Evolutionary conservation across 2,329 filamentous ascomycete genomes (phyloP), one percentile per base, ranked within the genome.

Genomic region (Nectriaceae sp.): DNA sequence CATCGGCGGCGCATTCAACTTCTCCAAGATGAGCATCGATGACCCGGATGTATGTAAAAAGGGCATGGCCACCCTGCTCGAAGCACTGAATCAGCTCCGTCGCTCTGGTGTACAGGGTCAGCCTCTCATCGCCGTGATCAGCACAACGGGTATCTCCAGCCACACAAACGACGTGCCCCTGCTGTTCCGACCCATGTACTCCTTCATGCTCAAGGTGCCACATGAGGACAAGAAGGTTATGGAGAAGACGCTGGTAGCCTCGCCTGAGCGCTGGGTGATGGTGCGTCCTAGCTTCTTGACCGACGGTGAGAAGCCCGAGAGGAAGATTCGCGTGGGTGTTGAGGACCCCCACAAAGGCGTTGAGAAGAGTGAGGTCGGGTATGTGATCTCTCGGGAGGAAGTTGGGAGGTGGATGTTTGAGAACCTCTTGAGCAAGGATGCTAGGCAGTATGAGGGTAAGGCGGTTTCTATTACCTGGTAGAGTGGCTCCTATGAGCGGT

Each of bases 141-240:
- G 67, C 53, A 71, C 71, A 3, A 77, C 72, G 3, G 75, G 75
- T 21, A 69, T 77, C 46, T 60, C 56, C 15, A 39, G 38, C 36
- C 59, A 58, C 47, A 49, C 41, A 18, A 52, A 55, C 31, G 60
- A 63, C 42, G 59, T 63, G 41, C 75, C 76, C 1, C 45, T 76
- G n/a, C 55, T 66, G 2, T 63, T 75, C 51, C 29, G 65, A 18
- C 76, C 75, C 11, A 47, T 79, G 38, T 79, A 79, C 61, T 62
- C 68, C 38, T 56, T 63, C 52, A 46, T 74, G 47, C 61, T 79
- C 16, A 48, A 55, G 20, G 62, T 64, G 45, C 72, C 77, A 26
- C 77, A 78, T 62, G 63, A 31, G 6, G 77, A 80, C 56, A 80
- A 80, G 69, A 63, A 61, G 53, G 65, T 60, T 20, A 76, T 77